A percentile compares a stretch with the other conserved stretches of the same genome.
These are phyloP conservation scores for Phytophthora pinifolia DNA, from an alignment of 352 stramenopile species.

Conservation along the genomic window DNA sequence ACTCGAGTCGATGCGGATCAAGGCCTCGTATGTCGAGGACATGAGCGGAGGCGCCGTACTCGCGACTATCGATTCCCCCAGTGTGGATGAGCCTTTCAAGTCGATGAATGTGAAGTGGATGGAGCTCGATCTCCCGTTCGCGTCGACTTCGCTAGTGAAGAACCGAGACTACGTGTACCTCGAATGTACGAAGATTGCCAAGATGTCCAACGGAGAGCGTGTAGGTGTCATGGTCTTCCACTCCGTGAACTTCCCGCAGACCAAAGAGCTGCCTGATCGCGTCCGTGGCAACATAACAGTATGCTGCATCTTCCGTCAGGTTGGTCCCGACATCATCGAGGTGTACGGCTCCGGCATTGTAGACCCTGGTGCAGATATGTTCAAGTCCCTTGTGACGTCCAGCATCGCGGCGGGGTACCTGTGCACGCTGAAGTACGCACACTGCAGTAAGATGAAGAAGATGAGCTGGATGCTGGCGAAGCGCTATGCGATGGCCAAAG, in stretches of 20 bases:
- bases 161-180: conserved; percentile 54
- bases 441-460: conserved; percentile 46
- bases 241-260: conserved; percentile 43
- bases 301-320: conserved; percentile 56
- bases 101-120: conserved; percentile 39
- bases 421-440: conserved; percentile 31
- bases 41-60: conserved; percentile 44
- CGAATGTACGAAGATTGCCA: conserved; percentile 40
- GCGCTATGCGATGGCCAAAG: conserved; percentile 24
- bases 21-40: conserved; percentile 45
- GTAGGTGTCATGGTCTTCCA: conserved; percentile 53
- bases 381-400: conserved; percentile 26
- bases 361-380: conserved; percentile 29
- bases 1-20: conserved; percentile 39
- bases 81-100: conserved; percentile 47
- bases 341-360: conserved; percentile 41
- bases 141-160: conserved; percentile 26
- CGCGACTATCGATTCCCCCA: conserved; percentile 38
- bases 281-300: conserved; percentile 51
- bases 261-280: conserved; percentile 35
- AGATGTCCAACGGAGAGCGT: conserved; percentile 31
- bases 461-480: conserved; percentile 30
- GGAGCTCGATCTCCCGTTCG: conserved; percentile 35
- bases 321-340: conserved; percentile 40
- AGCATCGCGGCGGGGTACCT: conserved; percentile 29